Percentiles rank a stretch among this genome's conserved stretches.
Conservation (phyloP, 1,139 yeast species). For the Kodamaea ohmeri region DNA sequence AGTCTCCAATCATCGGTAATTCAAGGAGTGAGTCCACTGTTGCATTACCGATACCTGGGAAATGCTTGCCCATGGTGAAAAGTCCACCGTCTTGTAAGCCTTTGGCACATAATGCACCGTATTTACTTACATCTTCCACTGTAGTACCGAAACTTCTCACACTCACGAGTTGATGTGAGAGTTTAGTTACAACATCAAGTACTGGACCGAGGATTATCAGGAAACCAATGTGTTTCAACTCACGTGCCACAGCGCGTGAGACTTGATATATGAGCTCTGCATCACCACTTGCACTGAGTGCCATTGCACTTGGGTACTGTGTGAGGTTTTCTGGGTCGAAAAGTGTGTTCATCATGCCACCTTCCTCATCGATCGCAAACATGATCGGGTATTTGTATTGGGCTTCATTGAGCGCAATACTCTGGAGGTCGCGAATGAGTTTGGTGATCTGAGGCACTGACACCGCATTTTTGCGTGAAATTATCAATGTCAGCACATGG, state of each 20-base stretch:
- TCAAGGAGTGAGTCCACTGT: conserved; percentile 57
- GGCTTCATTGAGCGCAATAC: conserved; percentile 50
- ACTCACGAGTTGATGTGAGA: conserved; percentile 58
- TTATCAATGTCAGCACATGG: conserved; percentile 56
- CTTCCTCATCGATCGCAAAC: conserved; percentile 42
- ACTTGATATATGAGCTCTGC: conserved; percentile 50
- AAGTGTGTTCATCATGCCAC: conserved; percentile 51
- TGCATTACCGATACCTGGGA: conserved; percentile 67
- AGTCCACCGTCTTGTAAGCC: conserved; percentile 60
- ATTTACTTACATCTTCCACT: conserved; percentile 55
- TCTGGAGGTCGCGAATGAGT: conserved; percentile 54
- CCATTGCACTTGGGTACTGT: conserved; percentile 69
- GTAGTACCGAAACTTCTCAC: conserved; percentile 64
- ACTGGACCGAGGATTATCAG: conserved; percentile 63
- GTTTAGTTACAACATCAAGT: conserved; percentile 58
- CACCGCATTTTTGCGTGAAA: conserved; percentile 52
- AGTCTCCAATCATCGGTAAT: conserved; percentile 58
- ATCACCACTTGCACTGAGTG: conserved; percentile 57
- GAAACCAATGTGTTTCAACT: conserved; percentile 54
- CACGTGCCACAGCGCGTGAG: conserved; percentile 55
- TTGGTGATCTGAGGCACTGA: conserved; percentile 51
- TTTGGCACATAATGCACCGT: conserved; percentile 52
- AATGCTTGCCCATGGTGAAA: conserved; percentile 59
- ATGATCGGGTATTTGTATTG: conserved; percentile 52
- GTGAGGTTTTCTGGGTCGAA: conserved; percentile 52